These are phyloP conservation scores for Puccinia hordei DNA, from an alignment of 1,284 basidiomycete genomes.

Conservation along the genomic window DNA sequence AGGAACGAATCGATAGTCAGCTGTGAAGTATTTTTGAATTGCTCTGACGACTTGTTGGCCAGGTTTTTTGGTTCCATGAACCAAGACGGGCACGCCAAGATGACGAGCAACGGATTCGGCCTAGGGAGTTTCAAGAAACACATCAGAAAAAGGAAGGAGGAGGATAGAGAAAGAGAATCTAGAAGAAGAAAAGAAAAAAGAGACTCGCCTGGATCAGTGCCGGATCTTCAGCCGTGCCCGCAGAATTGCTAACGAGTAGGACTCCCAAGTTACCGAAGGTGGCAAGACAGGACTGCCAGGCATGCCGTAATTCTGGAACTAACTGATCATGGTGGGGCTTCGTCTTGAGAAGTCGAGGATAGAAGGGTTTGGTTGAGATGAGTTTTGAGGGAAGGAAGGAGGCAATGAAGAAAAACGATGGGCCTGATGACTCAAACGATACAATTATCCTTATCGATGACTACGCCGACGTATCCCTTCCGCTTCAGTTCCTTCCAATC, in stretches of 20 bases:
- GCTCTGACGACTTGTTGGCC: conserved; percentile 15
- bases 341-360: not conserved
- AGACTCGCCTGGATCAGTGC: conserved; percentile 29
- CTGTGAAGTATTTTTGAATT: conserved; percentile 21
- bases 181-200: not conserved
- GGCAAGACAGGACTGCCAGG: conserved; percentile 35
- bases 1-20: not conserved
- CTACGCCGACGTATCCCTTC: conserved; percentile 22
- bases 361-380: not conserved
- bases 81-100: conserved; percentile 23
- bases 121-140: not conserved
- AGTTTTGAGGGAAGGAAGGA: not conserved
- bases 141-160: not conserved
- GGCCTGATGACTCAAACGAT: conserved; percentile 16
- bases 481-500: conserved; percentile 34
- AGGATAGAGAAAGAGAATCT: not conserved
- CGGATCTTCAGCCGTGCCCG: conserved; percentile 28
- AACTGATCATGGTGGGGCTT: conserved; percentile 29
- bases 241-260: conserved; percentile 38
- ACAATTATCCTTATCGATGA: conserved; percentile 46
- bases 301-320: conserved; percentile 16
- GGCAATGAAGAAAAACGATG: not conserved
- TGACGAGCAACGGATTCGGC: conserved; percentile 38
- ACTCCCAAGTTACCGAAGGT: conserved; percentile 21
- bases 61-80: conserved; percentile 30